Evolutionary conservation across 352 stramenopile species (phyloP), one percentile per base, ranked within the genome.

Genomic region (Phytophthora hybrid): DNA sequence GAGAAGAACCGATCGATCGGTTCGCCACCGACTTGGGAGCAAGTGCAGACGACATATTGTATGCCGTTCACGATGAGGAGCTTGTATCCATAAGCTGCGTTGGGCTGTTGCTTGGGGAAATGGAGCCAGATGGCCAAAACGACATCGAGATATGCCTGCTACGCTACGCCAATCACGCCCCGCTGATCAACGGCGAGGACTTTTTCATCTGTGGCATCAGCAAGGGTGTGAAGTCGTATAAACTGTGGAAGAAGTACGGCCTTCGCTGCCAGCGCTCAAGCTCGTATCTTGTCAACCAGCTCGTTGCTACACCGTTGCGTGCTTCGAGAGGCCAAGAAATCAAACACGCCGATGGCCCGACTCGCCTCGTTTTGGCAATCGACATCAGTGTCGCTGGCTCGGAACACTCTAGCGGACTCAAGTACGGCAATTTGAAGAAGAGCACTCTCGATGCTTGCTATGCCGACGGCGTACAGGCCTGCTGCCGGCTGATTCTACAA

Each of bases 131-230:
- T 37, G 37, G 57, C 14, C 66, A 72, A 47, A 66, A 14, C n/a
- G 61, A 75, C 14, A 80, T 96, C 9, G 75, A 91, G 14, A 81
- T 94, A 52, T 86, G 84, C 37, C 46, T 96, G 31, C 65, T 94
- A 19, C 87, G 89, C 11, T 96, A 87, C 39, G 84, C 80, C 41
- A 96, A 96, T 31, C 87, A 96, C 66, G 74, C 89, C 1, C 89
- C 89, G 7, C 59, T 96, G 14, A 52, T 94, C 57, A 90, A 82
- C 47, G 58, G 69, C 3, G 84, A 91, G 9, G 85, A 93, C 49
- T 74, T 94, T 5, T 83, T 78, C 63, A 57, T 85, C 8, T 93
- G 87, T 53, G 80, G 83, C 0, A 83, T 91, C 16, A 83, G 77
- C 0, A 82, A 81, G 18, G 84, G 81, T 1, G 37, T 92, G 2